phyloP scores from a whole-genome alignment of 73 alveolate species.

The Stentor coeruleus region DNA sequence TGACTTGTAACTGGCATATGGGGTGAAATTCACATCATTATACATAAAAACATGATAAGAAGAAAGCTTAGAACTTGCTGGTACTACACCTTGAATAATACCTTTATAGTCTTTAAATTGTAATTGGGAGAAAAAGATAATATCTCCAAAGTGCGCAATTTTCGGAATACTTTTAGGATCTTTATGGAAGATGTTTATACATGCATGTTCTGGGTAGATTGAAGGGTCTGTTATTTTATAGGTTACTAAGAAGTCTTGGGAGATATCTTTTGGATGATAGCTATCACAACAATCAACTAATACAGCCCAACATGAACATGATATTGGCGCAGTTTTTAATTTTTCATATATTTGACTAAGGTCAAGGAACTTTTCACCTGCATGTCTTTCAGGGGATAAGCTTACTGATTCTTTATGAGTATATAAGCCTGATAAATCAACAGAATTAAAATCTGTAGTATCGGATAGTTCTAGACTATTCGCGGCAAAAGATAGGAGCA shows the following conservation, averaged over 20 bases:
- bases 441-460: neutral
- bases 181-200: slow-evolving; percentile 11
- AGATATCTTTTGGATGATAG: neutral
- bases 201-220: neutral
- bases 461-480: neutral
- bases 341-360: neutral
- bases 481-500: neutral
- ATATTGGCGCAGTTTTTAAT: neutral
- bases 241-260: slow-evolving; percentile 1
- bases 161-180: neutral
- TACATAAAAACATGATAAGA: neutral
- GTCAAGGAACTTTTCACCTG: neutral
- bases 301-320: neutral
- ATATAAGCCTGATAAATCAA: neutral
- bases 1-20: neutral
- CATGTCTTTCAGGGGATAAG: neutral
- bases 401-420: neutral
- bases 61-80: neutral
- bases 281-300: neutral
- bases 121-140: neutral
- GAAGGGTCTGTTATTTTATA: slow-evolving; percentile 12
- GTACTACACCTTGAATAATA: neutral
- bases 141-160: neutral
- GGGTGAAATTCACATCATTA: neutral
- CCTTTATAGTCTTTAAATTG: neutral